Base-by-base conservation (phyloP, 768 basidiomycete genomes). In the Tremella mesenterica region DNA sequence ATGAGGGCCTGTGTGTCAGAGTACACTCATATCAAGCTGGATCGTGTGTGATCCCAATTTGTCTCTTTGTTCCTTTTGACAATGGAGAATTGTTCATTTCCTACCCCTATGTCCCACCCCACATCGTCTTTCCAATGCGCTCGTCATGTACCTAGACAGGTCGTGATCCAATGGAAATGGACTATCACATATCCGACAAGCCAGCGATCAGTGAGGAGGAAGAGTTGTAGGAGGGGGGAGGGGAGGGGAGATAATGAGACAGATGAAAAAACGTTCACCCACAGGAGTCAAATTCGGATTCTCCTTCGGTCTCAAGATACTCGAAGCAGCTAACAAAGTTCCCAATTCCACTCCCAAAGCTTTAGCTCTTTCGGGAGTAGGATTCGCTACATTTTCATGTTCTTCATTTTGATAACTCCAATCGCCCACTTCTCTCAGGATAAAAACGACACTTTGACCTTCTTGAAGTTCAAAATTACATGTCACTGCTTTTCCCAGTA, bases 391-490 rank as follows among this genome's bases (percentile, higher is more conserved):
- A 43, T 57, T 67, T 49, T 69, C 57, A 52, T 50, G 71, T 61
- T 64, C 65, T 8, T 56, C 54, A 23, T 50, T 61, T 10, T 51
- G 36, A 50, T 70, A 72, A 12, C 49, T 39, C 34, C 39, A 65
- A 33, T 76, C 73, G 1, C 85, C 83, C 8, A 82, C 82, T 39
- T 81, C 83, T 36, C 91, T 77, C 62, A 96, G 74, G 14, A 95
- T 78, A 63, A 96, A 95, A 2, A 86, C 87, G n/a, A 96, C 83
- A 16, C 79, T 79, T 71, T 99, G 90, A 0, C 93, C 92, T 71
- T 96, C 93, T 20, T 74, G 69, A 20, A 96, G 76, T 23, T 76
- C 73, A 45, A 96, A 75, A 16, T 82, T 76, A 12, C 79, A 74
- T 57, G 76, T 78, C 18, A 82, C 80, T 7, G 79, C 83, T 3